Conservation (phyloP, 164 flowering plant genomes). For the Liriodendron chinense region DNA sequence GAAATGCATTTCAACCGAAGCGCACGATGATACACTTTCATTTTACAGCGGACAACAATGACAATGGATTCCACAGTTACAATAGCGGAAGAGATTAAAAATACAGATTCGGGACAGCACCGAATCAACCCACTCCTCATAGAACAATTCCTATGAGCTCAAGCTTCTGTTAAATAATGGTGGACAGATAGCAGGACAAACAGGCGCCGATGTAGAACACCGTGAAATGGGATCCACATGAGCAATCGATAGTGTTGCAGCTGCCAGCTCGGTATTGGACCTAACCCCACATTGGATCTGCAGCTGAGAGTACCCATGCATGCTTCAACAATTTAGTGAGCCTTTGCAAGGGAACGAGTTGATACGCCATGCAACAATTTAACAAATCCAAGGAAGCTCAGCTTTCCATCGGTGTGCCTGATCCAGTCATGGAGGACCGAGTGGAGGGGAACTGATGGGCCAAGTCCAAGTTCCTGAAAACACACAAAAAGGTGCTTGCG, state of each 20-base stretch:
- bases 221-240: neutral
- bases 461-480: slow-evolving; percentile 87
- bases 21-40: slow-evolving; percentile 9
- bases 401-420: slow-evolving; percentile 89
- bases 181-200: neutral
- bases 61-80: slow-evolving; percentile 3
- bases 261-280: neutral
- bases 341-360: slow-evolving; percentile 52
- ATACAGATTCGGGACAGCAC: neutral
- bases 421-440: slow-evolving; percentile 90
- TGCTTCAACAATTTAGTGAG: slow-evolving; percentile 20
- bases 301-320: neutral
- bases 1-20: slow-evolving; percentile 1
- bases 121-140: neutral
- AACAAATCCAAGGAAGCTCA: slow-evolving; percentile 90
- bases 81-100: neutral
- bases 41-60: slow-evolving; percentile 8
- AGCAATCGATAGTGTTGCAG: neutral
- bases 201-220: neutral
- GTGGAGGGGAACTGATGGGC: slow-evolving; percentile 85
- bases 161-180: slow-evolving; percentile 1
- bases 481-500: neutral
- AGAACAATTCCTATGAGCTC: neutral
- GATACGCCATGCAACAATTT: slow-evolving; percentile 86
- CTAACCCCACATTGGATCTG: neutral